Base-by-base conservation (phyloP, 805 yeast species). In the Ogataea polymorpha region DNA sequence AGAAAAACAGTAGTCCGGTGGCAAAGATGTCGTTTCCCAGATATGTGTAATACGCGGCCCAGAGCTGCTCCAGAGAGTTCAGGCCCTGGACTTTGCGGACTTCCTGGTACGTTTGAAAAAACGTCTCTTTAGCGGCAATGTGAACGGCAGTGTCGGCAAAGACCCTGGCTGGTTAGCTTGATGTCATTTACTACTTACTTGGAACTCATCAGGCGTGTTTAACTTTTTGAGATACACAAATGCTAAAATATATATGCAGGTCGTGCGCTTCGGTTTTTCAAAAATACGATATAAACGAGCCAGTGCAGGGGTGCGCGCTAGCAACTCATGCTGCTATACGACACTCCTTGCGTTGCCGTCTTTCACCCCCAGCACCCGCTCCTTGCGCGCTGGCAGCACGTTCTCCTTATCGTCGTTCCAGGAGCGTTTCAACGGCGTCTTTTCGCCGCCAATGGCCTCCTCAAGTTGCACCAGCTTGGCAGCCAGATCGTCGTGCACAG, bases 31-130 rank as follows among this genome's bases (percentile, higher is more conserved):
- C 99, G 63, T 91, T 91, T 53, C 79, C 75, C 75, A 89, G 76
- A 66, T 80, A 89, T 44, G 79, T 70, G 69, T 89, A 91, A 79
- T 86, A 91, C 16, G 88, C 69, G 10, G 95, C 95, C 99, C 99
- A 91, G 42, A 79, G 59, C 49, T 74, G 75, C 63, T 91, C 97
- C 31, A 81, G 30, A 17, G 67, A 39, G 54, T 66, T 75, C 46
- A 80, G 63, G 18, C 57, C 53, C 2, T 52, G 51, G 17, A 69
- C 37, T 9, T 58, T 48, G 31, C 50, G 49, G 17, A 63, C 43
- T 25, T 50, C 46, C 10, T 51, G 46, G 37, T 54, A 63, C 10
- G 59, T 51, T 4, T 44, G 23, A 6, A 26, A 42, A 30, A 63
- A 54, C n/a, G 59, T 36, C 4, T 49, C 56, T 23, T 47, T 49